These are phyloP conservation scores for Papiliotrema nemorosa DNA, from an alignment of 1,284 basidiomycete species.

Conservation along the genomic window DNA sequence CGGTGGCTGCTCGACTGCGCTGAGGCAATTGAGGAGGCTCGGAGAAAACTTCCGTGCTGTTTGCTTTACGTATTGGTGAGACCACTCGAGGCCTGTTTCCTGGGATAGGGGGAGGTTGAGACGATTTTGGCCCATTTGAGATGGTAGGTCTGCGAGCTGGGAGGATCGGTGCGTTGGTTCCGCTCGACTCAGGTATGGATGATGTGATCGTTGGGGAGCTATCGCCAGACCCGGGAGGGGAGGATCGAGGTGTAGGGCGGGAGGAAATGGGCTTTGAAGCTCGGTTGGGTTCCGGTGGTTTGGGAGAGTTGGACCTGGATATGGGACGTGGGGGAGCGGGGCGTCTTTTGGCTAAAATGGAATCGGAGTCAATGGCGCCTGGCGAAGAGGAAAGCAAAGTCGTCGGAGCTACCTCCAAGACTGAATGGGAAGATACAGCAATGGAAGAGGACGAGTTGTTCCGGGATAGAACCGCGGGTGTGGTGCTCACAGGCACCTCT, in stretches of 20 bases:
- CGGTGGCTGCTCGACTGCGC: constrained; percentile 15
- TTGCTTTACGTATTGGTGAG: constrained; percentile 3
- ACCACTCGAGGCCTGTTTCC: constrained; percentile 23
- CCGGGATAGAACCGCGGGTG: background rate
- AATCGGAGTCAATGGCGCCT: background rate
- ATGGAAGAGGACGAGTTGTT: background rate
- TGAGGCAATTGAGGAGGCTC: constrained; percentile 12
- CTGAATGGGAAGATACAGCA: too few species aligned
- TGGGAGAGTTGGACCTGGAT: background rate
- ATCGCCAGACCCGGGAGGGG: constrained; percentile 1
- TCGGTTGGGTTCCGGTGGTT: background rate
- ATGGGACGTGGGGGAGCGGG: background rate
- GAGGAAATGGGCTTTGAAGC: background rate
- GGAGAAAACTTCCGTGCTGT: constrained; percentile 2
- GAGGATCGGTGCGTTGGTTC: background rate
- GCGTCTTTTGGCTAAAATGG: background rate
- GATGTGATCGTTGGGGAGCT: background rate
- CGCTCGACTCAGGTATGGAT: background rate
- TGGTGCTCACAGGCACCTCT: background rate
- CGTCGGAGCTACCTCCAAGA: background rate
- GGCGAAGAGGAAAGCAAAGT: background rate
- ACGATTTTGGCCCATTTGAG: background rate
- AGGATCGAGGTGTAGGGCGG: background rate
- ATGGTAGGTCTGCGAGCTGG: background rate
- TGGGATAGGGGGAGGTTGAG: constrained; percentile 22